Evolutionary conservation across 2,329 filamentous ascomycete genomes (phyloP), one percentile per base, ranked within the genome.

Genomic region (Claviceps digitariae): DNA sequence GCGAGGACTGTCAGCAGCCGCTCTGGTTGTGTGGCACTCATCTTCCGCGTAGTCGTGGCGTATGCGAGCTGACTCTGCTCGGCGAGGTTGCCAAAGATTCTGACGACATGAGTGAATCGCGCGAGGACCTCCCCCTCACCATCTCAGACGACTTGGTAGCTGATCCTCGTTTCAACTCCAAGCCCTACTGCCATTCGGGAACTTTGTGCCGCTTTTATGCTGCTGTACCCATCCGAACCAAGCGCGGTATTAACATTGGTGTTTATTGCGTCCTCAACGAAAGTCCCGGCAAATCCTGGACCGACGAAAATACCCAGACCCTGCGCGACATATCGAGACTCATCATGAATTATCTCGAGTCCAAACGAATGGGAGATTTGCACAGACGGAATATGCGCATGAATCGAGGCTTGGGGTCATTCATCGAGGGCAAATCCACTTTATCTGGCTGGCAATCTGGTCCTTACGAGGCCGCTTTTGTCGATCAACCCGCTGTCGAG

Each of bases 171-270:
- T 71, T 69, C 46, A 53, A 56, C 6, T 34, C 52, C 23, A 62
- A 62, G n/a, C 54, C 61, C 0, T 65, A 61, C 17, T 63, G 65
- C 13, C 57, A 54, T 3, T 50, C 54, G 0, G 60, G 62, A 21
- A 58, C 62, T 0, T 53, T 56, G 0, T 59, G 60, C 12, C 60
- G 63, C 1, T 74, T 74, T 52, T 74, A 72, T 43, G 70, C 69
- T 0, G 71, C 64, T 0, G 67, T 72, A 0, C 72, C 72, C 2
- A 72, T 74, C 13, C 65, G 68, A 0, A 69, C 68, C 0, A 62
- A 58, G 0, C 58, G 63, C 3, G 71, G 70, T 15, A 67, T 73
- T 54, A 70, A 72, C 52, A 74, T 74, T 4, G 71, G 71, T 4
- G 66, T 68, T 0, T 67, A 66, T 17, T 70, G 66, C 47, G 63